Evolutionary conservation across 2,329 filamentous ascomycete species (phyloP), one percentile per base, ranked within the genome.

Genomic region (Colletotrichum sp.): DNA sequence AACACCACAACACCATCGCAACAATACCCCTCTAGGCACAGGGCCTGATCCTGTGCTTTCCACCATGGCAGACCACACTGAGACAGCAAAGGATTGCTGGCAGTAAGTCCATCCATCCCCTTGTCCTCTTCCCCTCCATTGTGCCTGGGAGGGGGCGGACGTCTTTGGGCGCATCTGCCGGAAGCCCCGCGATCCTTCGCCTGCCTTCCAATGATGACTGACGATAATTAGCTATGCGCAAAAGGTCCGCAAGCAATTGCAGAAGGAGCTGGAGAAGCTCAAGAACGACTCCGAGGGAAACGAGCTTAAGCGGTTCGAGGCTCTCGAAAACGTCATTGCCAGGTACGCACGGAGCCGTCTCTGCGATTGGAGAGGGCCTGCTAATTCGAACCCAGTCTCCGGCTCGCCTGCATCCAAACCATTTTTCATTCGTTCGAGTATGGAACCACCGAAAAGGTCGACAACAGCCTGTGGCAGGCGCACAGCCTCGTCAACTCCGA

Each of bases 401-500:
- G 95, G 79, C 86, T 92, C 66, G 90, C 91, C 75, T 96, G 93
- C 82, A 92, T 96, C 82, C 89, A 90, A 78, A 91, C 92, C 72
- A 92, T 96, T 75, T 94, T 95, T 82, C 86, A 90, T 82, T 93
- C 98, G 84, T 92, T 95, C 81, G 88, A 91, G 78, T 92, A 90
- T 85, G 92, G 93, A 67, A 89, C 88, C 76, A 86, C 88, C 77
- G 89, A 92, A 77, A 89, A 92, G 72, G 90, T 94, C 68, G 95
- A 98, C 83, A 85, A 88, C 74, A 90, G 89, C 76, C 90, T 99
- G 63, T 99, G 96, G 96, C 89, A 92, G 76, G 90, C 92, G 69
- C 96, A 99, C 84, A 90, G 91, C 77, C 90, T 91, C 79, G 92
- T 98, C 83, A 98, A 97, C 83, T 90, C 89, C 79, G 92, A 93